These are phyloP conservation scores for Sarocladiaceae sp. DNA, from an alignment of 2,329 filamentous ascomycete species.

Conservation along the genomic window DNA sequence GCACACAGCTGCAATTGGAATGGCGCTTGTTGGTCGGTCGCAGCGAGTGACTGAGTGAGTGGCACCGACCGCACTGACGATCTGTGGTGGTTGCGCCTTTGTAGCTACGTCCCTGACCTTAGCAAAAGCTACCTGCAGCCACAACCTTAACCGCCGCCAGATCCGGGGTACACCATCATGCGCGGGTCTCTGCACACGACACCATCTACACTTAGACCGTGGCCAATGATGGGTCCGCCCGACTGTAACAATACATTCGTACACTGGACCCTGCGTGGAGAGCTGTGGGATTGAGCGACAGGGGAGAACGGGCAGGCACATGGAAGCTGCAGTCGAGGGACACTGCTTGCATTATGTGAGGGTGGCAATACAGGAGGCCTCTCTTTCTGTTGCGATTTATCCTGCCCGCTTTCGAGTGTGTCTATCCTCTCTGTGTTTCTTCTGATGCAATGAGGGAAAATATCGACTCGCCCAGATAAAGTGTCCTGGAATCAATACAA, in stretches of 20 bases:
- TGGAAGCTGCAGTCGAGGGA: too few relatives aligned
- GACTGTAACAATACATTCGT: too few relatives aligned
- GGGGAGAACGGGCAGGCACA: background rate
- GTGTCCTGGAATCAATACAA: background rate
- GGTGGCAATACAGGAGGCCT: background rate
- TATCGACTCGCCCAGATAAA: too few relatives aligned
- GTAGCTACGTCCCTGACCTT: slow-evolving; percentile 1
- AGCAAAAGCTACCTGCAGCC: slow-evolving; percentile 5
- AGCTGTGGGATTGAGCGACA: background rate
- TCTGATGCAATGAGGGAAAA: too few relatives aligned
- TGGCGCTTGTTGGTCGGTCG: too few relatives aligned
- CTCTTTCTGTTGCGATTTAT: background rate
- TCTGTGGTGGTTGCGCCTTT: background rate
- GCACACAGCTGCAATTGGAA: too few relatives aligned
- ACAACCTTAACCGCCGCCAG: background rate
- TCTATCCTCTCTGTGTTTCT: background rate
- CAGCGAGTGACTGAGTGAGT: background rate
- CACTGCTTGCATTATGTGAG: too few relatives aligned
- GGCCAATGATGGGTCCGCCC: slow-evolving; percentile 6
- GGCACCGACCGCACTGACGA: background rate
- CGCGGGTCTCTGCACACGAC: background rate
- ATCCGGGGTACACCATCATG: slow-evolving; percentile 7
- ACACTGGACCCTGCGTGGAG: background rate
- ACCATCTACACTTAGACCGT: background rate
- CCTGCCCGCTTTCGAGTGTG: background rate